A percentile compares a stretch with the other conserved stretches of the same genome.
Conservation (phyloP, 192 early-diverging fungal genomes). For the Coemansia furcata region DNA sequence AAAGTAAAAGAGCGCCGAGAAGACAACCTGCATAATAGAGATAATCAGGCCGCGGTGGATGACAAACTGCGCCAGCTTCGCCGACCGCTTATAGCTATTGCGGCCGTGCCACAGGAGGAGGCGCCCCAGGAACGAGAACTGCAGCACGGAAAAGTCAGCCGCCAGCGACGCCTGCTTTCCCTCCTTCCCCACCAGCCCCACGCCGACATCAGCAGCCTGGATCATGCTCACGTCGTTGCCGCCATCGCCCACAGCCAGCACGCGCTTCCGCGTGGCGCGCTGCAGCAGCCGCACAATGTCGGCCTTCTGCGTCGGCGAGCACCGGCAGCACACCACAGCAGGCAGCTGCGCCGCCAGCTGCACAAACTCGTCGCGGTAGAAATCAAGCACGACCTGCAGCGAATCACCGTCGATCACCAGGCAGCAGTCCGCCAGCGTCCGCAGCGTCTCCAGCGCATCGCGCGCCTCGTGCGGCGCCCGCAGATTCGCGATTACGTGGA, state of each 20-base stretch:
- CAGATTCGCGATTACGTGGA: slow-evolving; percentile 77
- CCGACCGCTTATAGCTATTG: slow-evolving; percentile 91
- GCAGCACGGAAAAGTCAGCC: slow-evolving; percentile 88
- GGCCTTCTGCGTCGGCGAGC: slow-evolving; percentile 97
- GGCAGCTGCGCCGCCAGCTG: slow-evolving; percentile 71
- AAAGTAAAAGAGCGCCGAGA: slow-evolving; percentile 94
- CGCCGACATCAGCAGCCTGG: slow-evolving; percentile 92
- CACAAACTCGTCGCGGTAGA: slow-evolving; percentile 76
- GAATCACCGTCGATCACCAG: slow-evolving; percentile 94
- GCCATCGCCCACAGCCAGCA: slow-evolving; percentile 92
- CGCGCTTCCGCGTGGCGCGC: slow-evolving; percentile 66
- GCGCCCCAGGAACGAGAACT: slow-evolving; percentile 84
- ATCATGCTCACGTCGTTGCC: slow-evolving; percentile 99
- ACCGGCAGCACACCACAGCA: slow-evolving; percentile 90
- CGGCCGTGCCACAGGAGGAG: slow-evolving; percentile 94
- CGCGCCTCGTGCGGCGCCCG: slow-evolving; percentile 40
- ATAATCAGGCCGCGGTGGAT: slow-evolving; percentile 97
- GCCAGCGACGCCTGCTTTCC: slow-evolving; percentile 92
- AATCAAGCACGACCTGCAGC: slow-evolving; percentile 73
- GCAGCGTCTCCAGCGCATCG: slow-evolving; percentile 73
- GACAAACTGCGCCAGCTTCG: slow-evolving; percentile 93
- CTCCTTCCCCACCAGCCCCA: slow-evolving; percentile 96
- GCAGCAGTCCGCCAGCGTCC: slow-evolving; percentile 69
- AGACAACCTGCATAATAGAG: slow-evolving; percentile 97
- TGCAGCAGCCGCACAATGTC: slow-evolving; percentile 84